Base-by-base conservation (phyloP, 768 basidiomycete species). In the Lentinula edodes region DNA sequence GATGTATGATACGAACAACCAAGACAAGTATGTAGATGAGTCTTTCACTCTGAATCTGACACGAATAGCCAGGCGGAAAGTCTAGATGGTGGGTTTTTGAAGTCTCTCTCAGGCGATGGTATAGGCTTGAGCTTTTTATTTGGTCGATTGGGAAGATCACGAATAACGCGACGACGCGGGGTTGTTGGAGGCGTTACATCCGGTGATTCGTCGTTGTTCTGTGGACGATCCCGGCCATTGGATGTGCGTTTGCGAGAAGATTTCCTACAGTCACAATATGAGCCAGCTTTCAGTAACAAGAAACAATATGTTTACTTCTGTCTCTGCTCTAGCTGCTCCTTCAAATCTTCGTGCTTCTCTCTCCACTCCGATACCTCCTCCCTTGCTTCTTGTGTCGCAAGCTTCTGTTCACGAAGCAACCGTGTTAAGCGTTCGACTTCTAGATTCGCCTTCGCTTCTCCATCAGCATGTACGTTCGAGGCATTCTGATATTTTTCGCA, bases 401-500 rank as follows among this genome's bases (percentile, higher is more conserved):
- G 15, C 2, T n/a, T 43, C 20, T 41, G 9, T 38, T 52, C 28
- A 12, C 50, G 38, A 7, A 52, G 35, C 35, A 52, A 36, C 12
- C 50, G 32, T 20, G 20, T 43, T 6, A 62, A 34, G 28, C 45
- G 51, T 23, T 55, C 54, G n/a, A 62, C 43, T 45, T 62, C 61
- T 5, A 38, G 10, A 6, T 20, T 15, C 13, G 71, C 67, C 18
- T 65, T 58, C 13, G 63, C 64, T 62, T 75, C 76, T 41, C 71
- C 70, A 46, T 68, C 62, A n/a, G 64, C 67, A 56, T 77, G 75
- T 0, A 68, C 74, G 9, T 67, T 61, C 10, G 77, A 65, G 0
- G 71, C 71, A 13, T 70, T 68, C 51, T 73, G 75, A 63, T 79
- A 72, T 13, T 70, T 66, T 52, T 83, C 78, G 68, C 80, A 81